Evolutionary conservation across 306 rosid genomes (phyloP), one percentile per base, ranked within the genome.

Genomic region (Geum urbanum): DNA sequence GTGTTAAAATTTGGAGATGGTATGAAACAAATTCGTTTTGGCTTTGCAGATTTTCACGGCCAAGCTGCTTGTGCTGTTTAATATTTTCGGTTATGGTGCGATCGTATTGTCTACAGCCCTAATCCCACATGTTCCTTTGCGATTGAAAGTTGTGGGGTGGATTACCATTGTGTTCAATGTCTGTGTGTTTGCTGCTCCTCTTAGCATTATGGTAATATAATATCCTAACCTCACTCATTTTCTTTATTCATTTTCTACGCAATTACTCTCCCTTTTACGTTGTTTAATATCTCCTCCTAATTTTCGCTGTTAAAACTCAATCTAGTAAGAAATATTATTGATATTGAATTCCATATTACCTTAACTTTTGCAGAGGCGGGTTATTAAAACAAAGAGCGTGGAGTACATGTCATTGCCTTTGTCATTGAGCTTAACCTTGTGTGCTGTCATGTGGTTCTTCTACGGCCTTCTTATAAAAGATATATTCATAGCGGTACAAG

Each of bases 141-240:
- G 77, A 20, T 45, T 70, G 7, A 77, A 22, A 35, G 37, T 44
- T 9, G 85, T 74, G 2, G 87, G 85, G 40, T 84, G 81, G 83
- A 77, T 75, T 43, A 74, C 67, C 32, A 79, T 73, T 0, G 73
- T 70, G 8, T 74, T 72, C 40, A 80, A 82, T 12, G 79, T 84
- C 8, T 67, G 67, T 51, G 79, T 80, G 13, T 80, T 56, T 56
- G 87, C 87, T 10, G 76, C 87, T 68, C 87, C 87, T 63, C 85
- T 84, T 1, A 75, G 79, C 54, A 60, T 74, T 70, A 77, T 84
- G 83, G 87, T 80, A 19, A 19, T 41, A 41, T 5, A 41, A 41
- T 3, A 41, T 41, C 45, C 9, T 0, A 41, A 41, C 45, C 45
- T 41, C 9, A 41, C 5, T 41, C n/a, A n/a, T n/a, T 41, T 41